Evolutionary conservation across 768 basidiomycete genomes (phyloP).

Genomic region (Neoboletus magnificus): DNA sequence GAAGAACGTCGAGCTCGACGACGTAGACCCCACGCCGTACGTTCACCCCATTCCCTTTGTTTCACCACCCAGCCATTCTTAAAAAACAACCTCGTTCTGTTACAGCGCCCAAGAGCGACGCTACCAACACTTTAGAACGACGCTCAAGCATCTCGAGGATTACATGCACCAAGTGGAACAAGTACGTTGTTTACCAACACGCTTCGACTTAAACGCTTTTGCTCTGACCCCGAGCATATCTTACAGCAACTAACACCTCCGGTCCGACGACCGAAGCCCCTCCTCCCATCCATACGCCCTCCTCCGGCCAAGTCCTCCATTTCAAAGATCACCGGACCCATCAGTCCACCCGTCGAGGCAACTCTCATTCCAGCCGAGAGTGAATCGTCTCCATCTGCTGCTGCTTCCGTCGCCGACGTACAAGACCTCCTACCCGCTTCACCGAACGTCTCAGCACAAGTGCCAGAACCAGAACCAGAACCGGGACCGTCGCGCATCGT

Average conservation of each 20-base stretch:
- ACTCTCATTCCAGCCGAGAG: conserved; percentile 26
- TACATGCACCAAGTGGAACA: conserved; percentile 51
- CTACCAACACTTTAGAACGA: conserved; percentile 45
- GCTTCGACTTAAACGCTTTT: not conserved
- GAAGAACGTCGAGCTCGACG: conserved; percentile 54
- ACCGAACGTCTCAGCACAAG: conserved; percentile 11
- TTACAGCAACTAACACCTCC: conserved; percentile 42
- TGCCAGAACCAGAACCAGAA: conserved; percentile 5
- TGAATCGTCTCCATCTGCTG: conserved; percentile 3
- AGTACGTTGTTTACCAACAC: conserved; percentile 33
- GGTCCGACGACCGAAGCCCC: conserved; percentile 39
- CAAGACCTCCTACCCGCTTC: conserved; percentile 41
- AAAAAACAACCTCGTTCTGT: not conserved
- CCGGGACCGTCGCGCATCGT: not conserved
- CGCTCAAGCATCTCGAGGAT: conserved; percentile 54
- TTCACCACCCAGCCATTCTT: not conserved
- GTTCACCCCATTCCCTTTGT: conserved; percentile 15
- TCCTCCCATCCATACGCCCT: conserved; percentile 54
- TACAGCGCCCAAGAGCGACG: conserved; percentile 42
- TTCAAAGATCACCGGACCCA: not conserved
- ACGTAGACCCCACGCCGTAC: conserved; percentile 42
- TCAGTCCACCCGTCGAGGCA: conserved; percentile 16
- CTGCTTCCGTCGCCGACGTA: conserved; percentile 16
- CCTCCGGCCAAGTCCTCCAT: conserved; percentile 28
- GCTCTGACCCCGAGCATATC: not conserved